phyloP scores from a whole-genome alignment of 495 filamentous ascomycete genomes.

The Penicillium coffeae region DNA sequence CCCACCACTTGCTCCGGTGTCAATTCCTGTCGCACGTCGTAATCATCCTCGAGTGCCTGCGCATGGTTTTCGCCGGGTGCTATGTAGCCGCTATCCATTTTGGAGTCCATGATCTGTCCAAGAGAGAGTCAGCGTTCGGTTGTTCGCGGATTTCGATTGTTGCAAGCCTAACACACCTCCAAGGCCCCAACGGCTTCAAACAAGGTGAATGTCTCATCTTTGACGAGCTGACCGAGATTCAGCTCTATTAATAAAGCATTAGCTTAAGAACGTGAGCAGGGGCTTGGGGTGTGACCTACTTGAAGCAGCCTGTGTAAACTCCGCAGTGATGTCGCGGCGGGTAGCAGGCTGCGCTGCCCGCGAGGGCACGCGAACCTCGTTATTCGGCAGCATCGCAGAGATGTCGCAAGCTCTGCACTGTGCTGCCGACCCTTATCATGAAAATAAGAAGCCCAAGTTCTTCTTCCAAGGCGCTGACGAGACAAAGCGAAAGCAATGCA shows the following conservation, averaged over 20 bases:
- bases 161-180: constrained; percentile 60
- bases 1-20: constrained; percentile 78
- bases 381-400: constrained; percentile 38
- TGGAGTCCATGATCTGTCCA: constrained; percentile 89
- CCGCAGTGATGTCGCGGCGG: constrained; percentile 71
- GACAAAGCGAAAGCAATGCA: constrained; percentile 3
- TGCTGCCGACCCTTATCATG: constrained; percentile 26
- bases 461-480: constrained; percentile 1
- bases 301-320: constrained; percentile 66
- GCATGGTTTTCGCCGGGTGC: constrained; percentile 62
- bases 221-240: constrained; percentile 74
- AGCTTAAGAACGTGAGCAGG: constrained; percentile 3
- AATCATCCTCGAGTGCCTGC: constrained; percentile 69
- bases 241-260: constrained; percentile 52
- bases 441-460: neutral
- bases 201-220: constrained; percentile 90
- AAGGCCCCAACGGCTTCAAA: constrained; percentile 93
- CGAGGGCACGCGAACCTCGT: constrained; percentile 32
- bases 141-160: constrained; percentile 2
- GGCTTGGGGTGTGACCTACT: constrained; percentile 45
- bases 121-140: constrained; percentile 10
- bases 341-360: constrained; percentile 45
- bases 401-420: constrained; percentile 25
- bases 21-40: constrained; percentile 68
- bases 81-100: constrained; percentile 93